Conservation (phyloP, 768 basidiomycete species). For the Trametes meyenii region DNA sequence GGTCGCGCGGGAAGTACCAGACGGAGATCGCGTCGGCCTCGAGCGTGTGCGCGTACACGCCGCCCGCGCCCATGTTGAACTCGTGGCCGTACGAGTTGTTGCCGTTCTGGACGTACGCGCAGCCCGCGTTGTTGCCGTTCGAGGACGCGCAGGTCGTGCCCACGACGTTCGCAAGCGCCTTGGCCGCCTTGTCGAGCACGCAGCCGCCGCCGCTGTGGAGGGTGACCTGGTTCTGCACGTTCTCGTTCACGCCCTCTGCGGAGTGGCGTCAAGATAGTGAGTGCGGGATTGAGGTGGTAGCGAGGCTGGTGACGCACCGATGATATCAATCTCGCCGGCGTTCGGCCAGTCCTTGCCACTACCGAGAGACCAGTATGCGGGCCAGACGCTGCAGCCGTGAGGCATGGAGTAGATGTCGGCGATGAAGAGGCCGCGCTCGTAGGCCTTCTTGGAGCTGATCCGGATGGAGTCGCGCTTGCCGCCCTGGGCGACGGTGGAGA, state of each 20-base stretch:
- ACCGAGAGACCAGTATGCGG: slow-evolving; percentile 55
- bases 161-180: slow-evolving; percentile 35
- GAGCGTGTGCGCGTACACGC: slow-evolving; percentile 46
- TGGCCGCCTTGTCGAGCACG: slow-evolving; percentile 33
- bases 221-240: slow-evolving; percentile 45
- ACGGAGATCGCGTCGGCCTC: slow-evolving; percentile 45
- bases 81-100: slow-evolving; percentile 43
- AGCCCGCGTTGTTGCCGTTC: slow-evolving; percentile 41
- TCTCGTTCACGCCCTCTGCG: slow-evolving; percentile 47
- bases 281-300: background rate
- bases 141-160: slow-evolving; percentile 37
- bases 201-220: slow-evolving; percentile 45
- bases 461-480: slow-evolving; percentile 65
- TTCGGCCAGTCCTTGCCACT: slow-evolving; percentile 31
- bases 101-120: slow-evolving; percentile 40
- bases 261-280: background rate
- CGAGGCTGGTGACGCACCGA: slow-evolving; percentile 24
- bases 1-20: slow-evolving; percentile 48
- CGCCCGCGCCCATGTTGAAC: slow-evolving; percentile 48
- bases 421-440: slow-evolving; percentile 71
- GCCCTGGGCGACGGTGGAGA: slow-evolving; percentile 48
- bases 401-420: slow-evolving; percentile 75
- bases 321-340: slow-evolving; percentile 35
- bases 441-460: slow-evolving; percentile 64
- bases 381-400: slow-evolving; percentile 65